Evolutionary conservation across 306 rosid species (phyloP).

Genomic region (Inga oerstediana): DNA sequence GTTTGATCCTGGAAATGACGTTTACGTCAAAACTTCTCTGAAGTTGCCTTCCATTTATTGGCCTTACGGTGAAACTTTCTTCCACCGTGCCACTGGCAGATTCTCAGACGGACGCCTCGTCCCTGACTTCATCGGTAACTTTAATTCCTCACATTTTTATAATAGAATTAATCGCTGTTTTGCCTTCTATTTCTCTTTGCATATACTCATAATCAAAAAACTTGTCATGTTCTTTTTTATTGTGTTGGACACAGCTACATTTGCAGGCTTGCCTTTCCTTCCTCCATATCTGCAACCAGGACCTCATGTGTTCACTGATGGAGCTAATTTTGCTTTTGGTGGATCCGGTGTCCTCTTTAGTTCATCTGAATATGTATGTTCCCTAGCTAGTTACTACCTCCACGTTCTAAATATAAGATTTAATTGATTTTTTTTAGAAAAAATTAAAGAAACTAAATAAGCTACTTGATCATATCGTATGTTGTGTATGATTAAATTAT

Average conservation of each 20-base stretch:
- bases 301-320: constrained; percentile 1
- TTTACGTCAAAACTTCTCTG: not conserved
- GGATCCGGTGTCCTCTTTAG: constrained; percentile 41
- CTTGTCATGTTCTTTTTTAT: not conserved
- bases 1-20: constrained; percentile 7
- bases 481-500: too few species aligned
- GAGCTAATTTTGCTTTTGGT: constrained; percentile 50
- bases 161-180: not conserved
- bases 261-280: constrained; percentile 22
- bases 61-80: constrained; percentile 21
- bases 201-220: not conserved
- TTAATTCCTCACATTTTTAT: not conserved
- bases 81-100: constrained; percentile 22
- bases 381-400: not conserved
- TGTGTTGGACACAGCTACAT: not conserved
- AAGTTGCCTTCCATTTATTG: not conserved
- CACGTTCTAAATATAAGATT: too few species aligned
- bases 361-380: not conserved
- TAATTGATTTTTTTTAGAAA: too few species aligned
- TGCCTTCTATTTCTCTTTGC: not conserved
- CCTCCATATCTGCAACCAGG: constrained; percentile 46
- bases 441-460: too few species aligned
- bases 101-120: constrained; percentile 4
- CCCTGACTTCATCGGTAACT: constrained; percentile 28
- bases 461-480: too few species aligned